Evolutionary conservation across 805 yeast species (phyloP), one percentile per base, ranked within the genome.

Genomic region (Cyberlindnera subsufficiens): DNA sequence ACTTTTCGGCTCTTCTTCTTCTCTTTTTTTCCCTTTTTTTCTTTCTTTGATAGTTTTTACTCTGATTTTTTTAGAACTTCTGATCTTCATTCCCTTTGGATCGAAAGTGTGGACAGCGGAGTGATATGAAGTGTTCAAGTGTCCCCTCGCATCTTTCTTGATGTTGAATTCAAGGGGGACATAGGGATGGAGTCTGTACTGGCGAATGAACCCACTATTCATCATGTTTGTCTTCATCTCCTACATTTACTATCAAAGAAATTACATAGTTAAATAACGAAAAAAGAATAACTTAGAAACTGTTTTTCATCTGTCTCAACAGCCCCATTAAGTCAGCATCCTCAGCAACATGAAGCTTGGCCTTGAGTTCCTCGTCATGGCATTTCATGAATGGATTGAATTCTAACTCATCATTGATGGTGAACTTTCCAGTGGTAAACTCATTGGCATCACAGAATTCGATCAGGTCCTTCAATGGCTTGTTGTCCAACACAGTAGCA

Each of bases 361-460:
- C 56, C 50, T 77, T 67, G 10, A 93, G 80, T 20, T 66, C 66
- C 0, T 81, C 77, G 55, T 90, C 95, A 30, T 65, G 60, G 14
- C 85, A 65, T 57, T 86, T 78, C 89, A 91, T 81, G 67, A 93
- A 93, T 20, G 99, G 99, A 62, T 93, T 93, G 66, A 78, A 84
- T 38, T 68, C 61, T 47, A 79, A 68, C 63, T 93, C 99, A 59
- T 93, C 96, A 6, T 73, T 77, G 44, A 93, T 75, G 4, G 97
- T 88, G 66, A 87, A 90, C 30, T 58, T 60, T 1, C 99, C 99
- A 0, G 97, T 82, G n/a, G 95, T 82, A 36, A 73, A 65, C 54
- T 87, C 96, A 61, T 86, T 69, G 1, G 59, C 55, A 7, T 64
- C 43, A 35, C 77, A 69, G 51, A 66, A 86, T 18, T 67, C 52